phyloP scores from a whole-genome alignment of 129 eudicot species.

The Centella asiatica region DNA sequence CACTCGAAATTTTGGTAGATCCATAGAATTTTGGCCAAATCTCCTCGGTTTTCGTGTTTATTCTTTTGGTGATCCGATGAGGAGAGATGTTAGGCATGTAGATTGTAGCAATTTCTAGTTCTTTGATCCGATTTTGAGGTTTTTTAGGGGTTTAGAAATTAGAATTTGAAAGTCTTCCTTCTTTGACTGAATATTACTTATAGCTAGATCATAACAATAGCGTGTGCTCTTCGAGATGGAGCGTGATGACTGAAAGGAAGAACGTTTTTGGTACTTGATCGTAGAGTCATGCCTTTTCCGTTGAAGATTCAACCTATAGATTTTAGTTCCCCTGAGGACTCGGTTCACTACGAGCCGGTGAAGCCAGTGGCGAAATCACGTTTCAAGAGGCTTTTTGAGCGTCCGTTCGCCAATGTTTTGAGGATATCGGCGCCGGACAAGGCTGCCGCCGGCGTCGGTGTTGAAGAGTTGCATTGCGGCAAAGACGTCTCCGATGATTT shows the following conservation, averaged over 20 bases:
- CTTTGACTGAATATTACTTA: background rate
- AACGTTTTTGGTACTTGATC: slow-evolving; percentile 1
- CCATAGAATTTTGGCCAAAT: background rate
- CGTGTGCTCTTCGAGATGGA: slow-evolving; percentile 6
- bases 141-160: background rate
- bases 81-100: background rate
- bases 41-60: slow-evolving; percentile 22
- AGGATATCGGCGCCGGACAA: slow-evolving; percentile 36
- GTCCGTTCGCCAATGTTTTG: slow-evolving; percentile 32
- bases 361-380: slow-evolving; percentile 55
- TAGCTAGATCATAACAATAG: background rate
- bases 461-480: slow-evolving; percentile 14
- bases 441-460: slow-evolving; percentile 12
- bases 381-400: slow-evolving; percentile 50
- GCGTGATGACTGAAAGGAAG: background rate
- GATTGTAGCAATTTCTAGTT: no score
- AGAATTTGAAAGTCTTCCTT: background rate
- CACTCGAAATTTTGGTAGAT: slow-evolving; percentile 13
- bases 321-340: slow-evolving; percentile 23
- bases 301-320: slow-evolving; percentile 76
- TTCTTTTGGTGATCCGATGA: slow-evolving; percentile 24
- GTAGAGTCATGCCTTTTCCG: slow-evolving; percentile 35
- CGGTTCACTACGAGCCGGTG: slow-evolving; percentile 28
- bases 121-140: background rate
- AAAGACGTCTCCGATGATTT: slow-evolving; percentile 37